phyloP scores from a whole-genome alignment of 2,329 filamentous ascomycete genomes.

The Neurospora sp. region DNA sequence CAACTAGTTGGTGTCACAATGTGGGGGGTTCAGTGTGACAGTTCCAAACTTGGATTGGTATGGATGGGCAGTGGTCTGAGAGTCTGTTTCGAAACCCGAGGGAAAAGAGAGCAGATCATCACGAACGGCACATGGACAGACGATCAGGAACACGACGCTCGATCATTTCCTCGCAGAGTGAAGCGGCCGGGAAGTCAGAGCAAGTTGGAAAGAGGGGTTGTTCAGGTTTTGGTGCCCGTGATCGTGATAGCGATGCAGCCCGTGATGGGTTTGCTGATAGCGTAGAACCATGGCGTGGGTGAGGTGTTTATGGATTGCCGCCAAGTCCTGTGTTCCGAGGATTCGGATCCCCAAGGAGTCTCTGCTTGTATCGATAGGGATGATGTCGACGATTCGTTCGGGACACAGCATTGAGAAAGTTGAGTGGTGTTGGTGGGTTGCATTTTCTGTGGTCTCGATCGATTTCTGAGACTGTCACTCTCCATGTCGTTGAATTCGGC shows the following conservation, averaged over 20 bases:
- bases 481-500: neutral
- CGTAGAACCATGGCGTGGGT: neutral
- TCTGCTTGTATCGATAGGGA: neutral
- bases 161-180: neutral
- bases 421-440: neutral
- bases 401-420: neutral
- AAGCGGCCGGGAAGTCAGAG: neutral
- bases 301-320: neutral
- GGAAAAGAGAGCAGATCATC: neutral
- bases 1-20: neutral
- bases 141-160: neutral
- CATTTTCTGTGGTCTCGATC: neutral
- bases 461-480: neutral
- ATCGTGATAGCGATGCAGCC: neutral
- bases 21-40: neutral
- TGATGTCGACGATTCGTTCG: neutral
- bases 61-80: neutral
- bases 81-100: neutral
- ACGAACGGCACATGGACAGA: neutral
- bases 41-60: neutral
- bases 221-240: neutral
- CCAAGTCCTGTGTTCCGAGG: neutral
- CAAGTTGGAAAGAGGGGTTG: neutral
- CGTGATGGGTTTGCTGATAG: neutral
- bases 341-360: neutral